A percentile compares a stretch with the other conserved stretches of the same genome.
These are phyloP conservation scores for Calonectria fujianensis DNA, from an alignment of 2,329 filamentous ascomycete genomes.

Conservation along the genomic window DNA sequence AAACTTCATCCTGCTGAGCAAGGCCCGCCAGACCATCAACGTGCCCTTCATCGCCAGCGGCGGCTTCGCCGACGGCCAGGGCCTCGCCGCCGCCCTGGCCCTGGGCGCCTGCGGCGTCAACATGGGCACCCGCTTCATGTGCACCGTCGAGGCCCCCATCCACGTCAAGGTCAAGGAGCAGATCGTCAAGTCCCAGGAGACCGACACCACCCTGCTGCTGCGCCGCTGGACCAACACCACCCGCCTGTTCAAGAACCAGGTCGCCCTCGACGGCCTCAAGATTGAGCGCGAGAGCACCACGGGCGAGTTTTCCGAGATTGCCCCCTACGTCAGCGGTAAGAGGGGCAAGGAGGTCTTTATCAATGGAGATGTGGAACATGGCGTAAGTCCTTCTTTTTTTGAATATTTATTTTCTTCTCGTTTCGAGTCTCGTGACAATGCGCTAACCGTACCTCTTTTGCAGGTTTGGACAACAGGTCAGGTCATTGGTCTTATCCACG, in stretches of 20 bases:
- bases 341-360: constrained; percentile 93
- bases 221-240: constrained; percentile 95
- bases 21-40: constrained; percentile 87
- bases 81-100: constrained; percentile 91
- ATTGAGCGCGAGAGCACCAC: constrained; percentile 88
- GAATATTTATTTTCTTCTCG: constrained; percentile 16
- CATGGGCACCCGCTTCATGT: constrained; percentile 99
- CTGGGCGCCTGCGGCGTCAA: constrained; percentile 96
- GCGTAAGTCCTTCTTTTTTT: constrained; percentile 74
- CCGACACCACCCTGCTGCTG: constrained; percentile 91
- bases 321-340: constrained; percentile 91
- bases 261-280: constrained; percentile 85
- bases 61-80: constrained; percentile 95
- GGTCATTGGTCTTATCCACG: constrained; percentile 91
- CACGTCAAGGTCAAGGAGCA: constrained; percentile 95
- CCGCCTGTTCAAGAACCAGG: constrained; percentile 92
- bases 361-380: constrained; percentile 92
- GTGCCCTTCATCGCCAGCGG: constrained; percentile 97
- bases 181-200: constrained; percentile 92
- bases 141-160: constrained; percentile 93
- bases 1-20: constrained; percentile 90
- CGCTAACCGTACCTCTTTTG: constrained; percentile 48
- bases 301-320: constrained; percentile 93
- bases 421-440: background rate
- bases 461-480: constrained; percentile 98